These are phyloP conservation scores for Uronychia setigera DNA, from an alignment of 73 alveolate species.

Conservation along the genomic window DNA sequence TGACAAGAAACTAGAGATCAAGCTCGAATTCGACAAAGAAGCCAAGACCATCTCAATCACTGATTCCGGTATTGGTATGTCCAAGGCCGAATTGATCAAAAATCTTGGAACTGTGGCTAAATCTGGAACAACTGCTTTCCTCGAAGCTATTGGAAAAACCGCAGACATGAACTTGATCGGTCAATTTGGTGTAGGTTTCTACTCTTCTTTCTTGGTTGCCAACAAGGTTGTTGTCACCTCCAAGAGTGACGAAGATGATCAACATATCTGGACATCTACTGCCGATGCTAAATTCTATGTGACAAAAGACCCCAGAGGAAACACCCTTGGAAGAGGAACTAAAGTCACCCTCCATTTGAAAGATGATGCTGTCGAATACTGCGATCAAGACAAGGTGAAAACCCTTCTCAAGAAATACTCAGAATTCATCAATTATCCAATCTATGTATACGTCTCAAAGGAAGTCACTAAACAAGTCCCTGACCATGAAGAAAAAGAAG, in stretches of 20 bases:
- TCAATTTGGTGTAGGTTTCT: slow-evolving; percentile 99
- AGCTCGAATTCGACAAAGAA: slow-evolving; percentile 92
- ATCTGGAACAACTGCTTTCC: slow-evolving; percentile 99
- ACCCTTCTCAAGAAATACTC: slow-evolving; percentile 96
- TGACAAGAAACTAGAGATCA: slow-evolving; percentile 85
- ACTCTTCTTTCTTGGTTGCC: slow-evolving; percentile 98
- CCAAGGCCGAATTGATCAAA: slow-evolving; percentile 96
- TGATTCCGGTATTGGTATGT: slow-evolving; percentile 99
- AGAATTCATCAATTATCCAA: slow-evolving; percentile 98
- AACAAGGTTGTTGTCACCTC: slow-evolving; percentile 98
- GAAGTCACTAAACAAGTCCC: slow-evolving; percentile 81
- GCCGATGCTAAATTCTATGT: slow-evolving; percentile 98
- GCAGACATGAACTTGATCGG: slow-evolving; percentile 95
- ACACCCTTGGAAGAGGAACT: slow-evolving; percentile 98
- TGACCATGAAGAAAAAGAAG: slow-evolving; percentile 83
- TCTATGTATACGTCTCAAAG: slow-evolving; percentile 90
- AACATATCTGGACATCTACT: slow-evolving; percentile 96
- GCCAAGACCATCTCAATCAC: slow-evolving; percentile 93
- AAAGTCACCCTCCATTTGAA: slow-evolving; percentile 96
- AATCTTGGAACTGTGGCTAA: slow-evolving; percentile 99
- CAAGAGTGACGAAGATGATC: slow-evolving; percentile 97
- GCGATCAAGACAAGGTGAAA: slow-evolving; percentile 94
- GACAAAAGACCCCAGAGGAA: slow-evolving; percentile 98
- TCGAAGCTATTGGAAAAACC: slow-evolving; percentile 98
- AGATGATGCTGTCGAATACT: slow-evolving; percentile 98